Evolutionary conservation across 768 basidiomycete genomes (phyloP), one percentile per base, ranked within the genome.

Genomic region (Podaxis sp.): DNA sequence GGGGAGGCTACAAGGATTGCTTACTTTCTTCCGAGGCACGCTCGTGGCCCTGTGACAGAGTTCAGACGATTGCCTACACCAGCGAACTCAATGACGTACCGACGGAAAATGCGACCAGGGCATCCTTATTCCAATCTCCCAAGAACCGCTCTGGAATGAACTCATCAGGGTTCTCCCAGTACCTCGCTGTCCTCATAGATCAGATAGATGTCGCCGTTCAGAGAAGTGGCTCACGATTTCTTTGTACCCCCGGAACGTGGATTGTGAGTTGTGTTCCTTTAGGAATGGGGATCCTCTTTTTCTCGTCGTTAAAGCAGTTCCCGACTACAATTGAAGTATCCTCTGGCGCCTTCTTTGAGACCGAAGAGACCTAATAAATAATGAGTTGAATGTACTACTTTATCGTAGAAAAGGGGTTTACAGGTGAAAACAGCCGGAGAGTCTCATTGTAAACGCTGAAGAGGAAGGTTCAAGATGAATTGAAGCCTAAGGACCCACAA

Each of bases 151-250:
- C 63, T 1, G 67, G 67, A 36, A 71, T 76, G 70, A 85, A 87
- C 7, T 66, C 66, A 33, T 80, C 64, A 2, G 85, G 84, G 49
- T 85, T 77, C 55, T 80, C 70, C 84, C 85, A 87, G 68, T 85
- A 85, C 39, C 78, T 77, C 28, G 84, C 85, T 85, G 55, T 28
- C 46, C 33, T 63, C 39, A 8, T 26, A 40, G 28, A 15, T 58
- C 24, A 42, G 49, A 59, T 19, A 3, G 30, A 42, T 33, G 3
- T 24, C 12, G 11, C 6, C 24, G 28, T 46, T 3, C n/a, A 52
- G 17, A 28, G 3, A 12, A 19, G 53, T 49, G 4, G 52, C 53
- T 49, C 28, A 62, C 61, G 61, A 26, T 62, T 62, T 44, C 36
- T 38, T 9, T 62, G 61, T 24, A 62, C 53, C 11, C 52, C 61